Conservation (phyloP, 306 rosid genomes). For the Sindora glabra region DNA sequence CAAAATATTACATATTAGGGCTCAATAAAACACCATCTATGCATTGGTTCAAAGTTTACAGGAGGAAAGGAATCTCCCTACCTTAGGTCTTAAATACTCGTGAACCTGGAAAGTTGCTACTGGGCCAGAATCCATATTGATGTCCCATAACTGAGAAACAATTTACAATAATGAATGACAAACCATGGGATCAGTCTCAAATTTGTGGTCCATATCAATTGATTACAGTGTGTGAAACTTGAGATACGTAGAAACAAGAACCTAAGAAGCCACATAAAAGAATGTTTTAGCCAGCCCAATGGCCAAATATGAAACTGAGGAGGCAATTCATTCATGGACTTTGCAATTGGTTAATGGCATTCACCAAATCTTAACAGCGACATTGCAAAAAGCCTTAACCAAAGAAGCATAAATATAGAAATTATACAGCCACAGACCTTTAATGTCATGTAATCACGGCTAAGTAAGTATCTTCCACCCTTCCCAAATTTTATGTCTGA, state of each 20-base stretch:
- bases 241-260: too few species aligned
- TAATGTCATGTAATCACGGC: conserved; percentile 99
- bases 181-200: neutral
- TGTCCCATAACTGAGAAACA: conserved; percentile 91
- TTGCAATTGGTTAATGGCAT: neutral
- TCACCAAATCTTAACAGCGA: neutral
- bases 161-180: neutral
- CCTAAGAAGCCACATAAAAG: neutral
- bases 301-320: neutral
- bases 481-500: conserved; percentile 90
- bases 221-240: too few species aligned
- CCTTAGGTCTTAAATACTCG: conserved; percentile 94
- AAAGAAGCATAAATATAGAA: conserved; percentile 5
- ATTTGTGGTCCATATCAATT: too few species aligned
- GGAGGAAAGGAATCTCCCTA: conserved; percentile 34
- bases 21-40: conserved; percentile 6
- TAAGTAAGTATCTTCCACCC: conserved; percentile 88
- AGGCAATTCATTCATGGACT: neutral
- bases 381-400: neutral
- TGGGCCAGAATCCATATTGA: conserved; percentile 98
- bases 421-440: conserved; percentile 54
- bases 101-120: conserved; percentile 93
- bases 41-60: conserved; percentile 1
- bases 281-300: neutral
- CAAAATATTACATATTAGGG: neutral